phyloP scores from a whole-genome alignment of 352 stramenopile species.

The Pythium dissotocum region DNA sequence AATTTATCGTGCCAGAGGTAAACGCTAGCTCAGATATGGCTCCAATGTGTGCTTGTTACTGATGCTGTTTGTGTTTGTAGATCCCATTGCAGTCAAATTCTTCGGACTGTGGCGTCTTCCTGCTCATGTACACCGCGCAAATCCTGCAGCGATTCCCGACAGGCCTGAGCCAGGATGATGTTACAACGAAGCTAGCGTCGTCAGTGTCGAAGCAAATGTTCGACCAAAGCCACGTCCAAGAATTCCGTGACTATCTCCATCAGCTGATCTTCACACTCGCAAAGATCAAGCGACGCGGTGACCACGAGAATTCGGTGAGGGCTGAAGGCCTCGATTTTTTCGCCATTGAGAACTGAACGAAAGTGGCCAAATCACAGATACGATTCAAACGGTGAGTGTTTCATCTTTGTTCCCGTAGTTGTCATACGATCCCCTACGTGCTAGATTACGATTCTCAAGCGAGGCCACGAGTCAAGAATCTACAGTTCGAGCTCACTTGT shows the following conservation, averaged over 20 bases:
- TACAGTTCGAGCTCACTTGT: conserved; percentile 14
- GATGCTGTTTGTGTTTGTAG: conserved; percentile 21
- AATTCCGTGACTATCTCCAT: conserved; percentile 81
- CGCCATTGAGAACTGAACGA: conserved; percentile 38
- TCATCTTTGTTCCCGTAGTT: neutral
- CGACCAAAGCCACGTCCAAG: conserved; percentile 55
- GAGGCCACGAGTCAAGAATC: neutral
- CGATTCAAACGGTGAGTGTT: neutral
- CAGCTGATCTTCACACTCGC: conserved; percentile 74
- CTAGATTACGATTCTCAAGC: conserved; percentile 10
- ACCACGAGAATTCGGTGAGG: conserved; percentile 45
- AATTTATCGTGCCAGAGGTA: conserved; percentile 30
- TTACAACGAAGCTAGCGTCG: conserved; percentile 44
- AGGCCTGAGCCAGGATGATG: conserved; percentile 53
- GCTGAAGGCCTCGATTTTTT: conserved; percentile 64
- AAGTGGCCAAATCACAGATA: neutral
- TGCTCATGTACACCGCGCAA: conserved; percentile 77
- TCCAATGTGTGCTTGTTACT: neutral
- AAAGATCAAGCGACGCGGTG: conserved; percentile 50
- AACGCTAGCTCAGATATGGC: too few relatives aligned
- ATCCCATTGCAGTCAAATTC: conserved; percentile 93
- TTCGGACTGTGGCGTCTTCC: conserved; percentile 91
- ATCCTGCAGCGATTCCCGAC: conserved; percentile 62
- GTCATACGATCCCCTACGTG: neutral
- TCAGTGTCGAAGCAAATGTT: conserved; percentile 68